phyloP scores from a whole-genome alignment of 169 alveolate species.

The Plasmodium blacklocki region DNA sequence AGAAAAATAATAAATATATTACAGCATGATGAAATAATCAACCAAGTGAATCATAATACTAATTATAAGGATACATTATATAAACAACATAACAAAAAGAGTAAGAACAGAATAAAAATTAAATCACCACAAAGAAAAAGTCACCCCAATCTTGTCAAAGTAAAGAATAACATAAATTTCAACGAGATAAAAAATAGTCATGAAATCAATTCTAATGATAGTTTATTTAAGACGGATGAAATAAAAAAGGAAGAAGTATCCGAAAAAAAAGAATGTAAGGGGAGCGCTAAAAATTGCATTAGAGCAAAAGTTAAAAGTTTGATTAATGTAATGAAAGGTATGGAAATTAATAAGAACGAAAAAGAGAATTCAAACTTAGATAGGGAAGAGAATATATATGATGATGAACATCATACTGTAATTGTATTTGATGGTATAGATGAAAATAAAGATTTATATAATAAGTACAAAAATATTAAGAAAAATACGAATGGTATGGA shows the following conservation, averaged over 20 bases:
- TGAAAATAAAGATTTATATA: slow-evolving; percentile 58
- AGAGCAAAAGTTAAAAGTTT: slow-evolving; percentile 16
- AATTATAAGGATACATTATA: background rate
- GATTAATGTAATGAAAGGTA: slow-evolving; percentile 30
- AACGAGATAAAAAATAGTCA: background rate
- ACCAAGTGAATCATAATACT: too few species aligned
- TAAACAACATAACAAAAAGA: background rate
- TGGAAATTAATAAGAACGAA: slow-evolving; percentile 1
- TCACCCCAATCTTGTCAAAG: slow-evolving; percentile 7
- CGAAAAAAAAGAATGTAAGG: background rate
- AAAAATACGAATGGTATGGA: slow-evolving; percentile 23
- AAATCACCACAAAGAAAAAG: background rate
- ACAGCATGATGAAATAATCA: slow-evolving; percentile 9
- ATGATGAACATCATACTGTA: slow-evolving; percentile 62
- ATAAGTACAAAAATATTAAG: slow-evolving; percentile 33
- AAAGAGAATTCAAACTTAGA: background rate
- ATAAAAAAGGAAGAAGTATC: background rate
- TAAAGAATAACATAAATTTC: background rate
- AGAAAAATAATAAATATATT: slow-evolving; percentile 20
- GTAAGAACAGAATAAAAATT: background rate
- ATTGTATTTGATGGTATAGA: slow-evolving; percentile 51
- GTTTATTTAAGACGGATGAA: background rate
- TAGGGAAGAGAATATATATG: slow-evolving; percentile 31
- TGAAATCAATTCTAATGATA: background rate
- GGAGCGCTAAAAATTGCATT: slow-evolving; percentile 6